Percentiles rank a stretch among this genome's conserved stretches.
Conservation (phyloP, 2,329 filamentous ascomycete genomes). For the Atkinsonella hypoxylon region DNA sequence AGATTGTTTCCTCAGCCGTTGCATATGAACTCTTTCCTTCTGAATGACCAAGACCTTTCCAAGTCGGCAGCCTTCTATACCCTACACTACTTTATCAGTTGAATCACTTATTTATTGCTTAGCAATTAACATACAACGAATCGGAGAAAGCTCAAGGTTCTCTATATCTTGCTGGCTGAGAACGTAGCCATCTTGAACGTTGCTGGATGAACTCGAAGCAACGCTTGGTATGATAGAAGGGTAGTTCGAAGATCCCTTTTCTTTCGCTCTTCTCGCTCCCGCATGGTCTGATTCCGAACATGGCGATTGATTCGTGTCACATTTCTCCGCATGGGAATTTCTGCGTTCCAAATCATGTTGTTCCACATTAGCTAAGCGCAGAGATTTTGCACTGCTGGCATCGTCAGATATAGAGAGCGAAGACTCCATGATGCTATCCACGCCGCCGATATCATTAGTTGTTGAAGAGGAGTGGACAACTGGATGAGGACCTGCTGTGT, state of each 20-base stretch:
- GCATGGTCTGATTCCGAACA: neutral
- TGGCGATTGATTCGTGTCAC: neutral
- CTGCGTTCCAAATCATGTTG: neutral
- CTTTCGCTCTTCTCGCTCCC: constrained; percentile 6
- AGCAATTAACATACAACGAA: constrained; percentile 17
- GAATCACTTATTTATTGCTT: neutral
- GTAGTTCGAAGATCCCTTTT: constrained; percentile 22
- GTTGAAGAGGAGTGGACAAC: neutral
- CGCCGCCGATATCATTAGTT: neutral
- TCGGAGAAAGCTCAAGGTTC: constrained; percentile 23
- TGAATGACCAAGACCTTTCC: constrained; percentile 10
- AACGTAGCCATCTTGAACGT: constrained; percentile 15
- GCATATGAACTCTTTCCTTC: constrained; percentile 16
- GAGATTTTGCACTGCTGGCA: neutral
- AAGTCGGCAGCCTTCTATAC: constrained; percentile 11
- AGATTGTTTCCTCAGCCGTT: constrained; percentile 12
- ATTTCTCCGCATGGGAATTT: neutral
- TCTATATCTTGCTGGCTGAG: constrained; percentile 22
- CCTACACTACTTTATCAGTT: constrained; percentile 10
- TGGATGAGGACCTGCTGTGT: neutral
- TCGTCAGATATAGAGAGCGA: constrained; percentile 2
- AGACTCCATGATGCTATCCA: constrained; percentile 9
- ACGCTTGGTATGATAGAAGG: constrained; percentile 22
- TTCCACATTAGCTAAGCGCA: neutral
- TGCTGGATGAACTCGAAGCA: constrained; percentile 19